Conservation (phyloP, 1,284 basidiomycete genomes). For the Cutaneotrichosporon cavernicola region DNA sequence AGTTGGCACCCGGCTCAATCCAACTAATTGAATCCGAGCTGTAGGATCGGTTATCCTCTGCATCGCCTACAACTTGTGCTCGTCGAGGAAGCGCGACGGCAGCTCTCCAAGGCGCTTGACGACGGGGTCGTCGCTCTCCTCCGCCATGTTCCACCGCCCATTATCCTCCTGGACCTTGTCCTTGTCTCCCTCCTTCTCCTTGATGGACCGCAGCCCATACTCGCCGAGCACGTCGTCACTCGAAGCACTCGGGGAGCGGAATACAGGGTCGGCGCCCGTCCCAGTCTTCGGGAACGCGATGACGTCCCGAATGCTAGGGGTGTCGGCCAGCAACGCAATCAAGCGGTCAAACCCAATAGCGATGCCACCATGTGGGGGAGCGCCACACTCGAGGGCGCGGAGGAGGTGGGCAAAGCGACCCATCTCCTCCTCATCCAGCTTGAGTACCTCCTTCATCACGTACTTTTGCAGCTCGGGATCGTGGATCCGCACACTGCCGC, state of each 20-base stretch:
- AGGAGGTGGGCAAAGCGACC: constrained; percentile 78
- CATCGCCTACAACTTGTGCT: constrained; percentile 5
- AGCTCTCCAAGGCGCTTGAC: constrained; percentile 4
- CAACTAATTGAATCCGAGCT: no score
- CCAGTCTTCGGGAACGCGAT: constrained; percentile 94
- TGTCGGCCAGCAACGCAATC: constrained; percentile 81
- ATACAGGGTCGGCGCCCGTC: constrained; percentile 78
- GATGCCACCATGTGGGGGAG: constrained; percentile 94
- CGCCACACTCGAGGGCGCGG: constrained; percentile 79
- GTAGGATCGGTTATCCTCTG: not conserved
- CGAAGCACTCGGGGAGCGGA: constrained; percentile 75
- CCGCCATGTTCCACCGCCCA: not conserved
- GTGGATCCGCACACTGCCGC: constrained; percentile 89
- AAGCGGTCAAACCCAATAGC: constrained; percentile 89
- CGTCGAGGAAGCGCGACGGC: constrained; percentile 11
- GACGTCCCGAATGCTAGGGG: constrained; percentile 84
- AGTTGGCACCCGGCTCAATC: no score
- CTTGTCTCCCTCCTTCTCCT: constrained; percentile 4
- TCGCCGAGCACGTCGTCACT: constrained; percentile 58
- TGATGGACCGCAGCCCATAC: constrained; percentile 42
- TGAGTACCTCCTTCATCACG: constrained; percentile 73
- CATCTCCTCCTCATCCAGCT: constrained; percentile 72
- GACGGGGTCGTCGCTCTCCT: constrained; percentile 6
- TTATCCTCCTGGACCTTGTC: not conserved
- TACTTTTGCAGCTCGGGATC: constrained; percentile 79